These are phyloP conservation scores for Gracilaria vermiculophylla DNA, from an alignment of 23 red algal genomes.

Conservation along the genomic window DNA sequence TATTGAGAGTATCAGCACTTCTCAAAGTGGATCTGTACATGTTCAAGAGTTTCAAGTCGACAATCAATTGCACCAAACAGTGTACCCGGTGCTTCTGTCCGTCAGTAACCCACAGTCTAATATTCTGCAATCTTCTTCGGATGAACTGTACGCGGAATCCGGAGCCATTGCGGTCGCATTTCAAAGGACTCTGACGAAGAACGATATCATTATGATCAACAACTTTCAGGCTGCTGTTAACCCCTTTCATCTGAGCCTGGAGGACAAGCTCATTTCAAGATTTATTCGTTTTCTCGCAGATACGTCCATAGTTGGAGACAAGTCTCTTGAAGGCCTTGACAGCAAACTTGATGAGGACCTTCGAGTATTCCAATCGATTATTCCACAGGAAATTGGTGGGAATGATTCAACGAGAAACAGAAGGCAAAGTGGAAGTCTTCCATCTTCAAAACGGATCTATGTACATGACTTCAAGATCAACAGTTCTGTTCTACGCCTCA, in stretches of 20 bases:
- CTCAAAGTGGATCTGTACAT: conserved; percentile 36
- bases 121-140: background rate
- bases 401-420: background rate
- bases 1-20: conserved; percentile 22
- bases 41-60: conserved; percentile 79
- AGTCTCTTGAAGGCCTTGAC: background rate
- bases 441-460: conserved; percentile 55
- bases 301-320: conserved; percentile 16
- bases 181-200: conserved; percentile 25
- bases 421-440: conserved; percentile 15
- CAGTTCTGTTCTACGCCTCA: conserved; percentile 32
- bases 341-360: conserved; percentile 32
- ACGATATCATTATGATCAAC: conserved; percentile 63
- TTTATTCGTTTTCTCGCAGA: conserved; percentile 50
- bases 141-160: background rate
- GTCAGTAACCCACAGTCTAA: conserved; percentile 5
- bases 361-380: background rate
- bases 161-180: conserved; percentile 21
- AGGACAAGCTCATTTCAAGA: conserved; percentile 49
- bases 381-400: background rate
- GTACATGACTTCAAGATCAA: conserved; percentile 46
- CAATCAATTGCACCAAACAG: conserved; percentile 74
- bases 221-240: conserved; percentile 46
- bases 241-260: conserved; percentile 62
- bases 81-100: conserved; percentile 79